A percentile compares a stretch with the other conserved stretches of the same genome.
These are phyloP conservation scores for Anthostomella pinea DNA, from an alignment of 2,329 filamentous ascomycete genomes.

Conservation along the genomic window DNA sequence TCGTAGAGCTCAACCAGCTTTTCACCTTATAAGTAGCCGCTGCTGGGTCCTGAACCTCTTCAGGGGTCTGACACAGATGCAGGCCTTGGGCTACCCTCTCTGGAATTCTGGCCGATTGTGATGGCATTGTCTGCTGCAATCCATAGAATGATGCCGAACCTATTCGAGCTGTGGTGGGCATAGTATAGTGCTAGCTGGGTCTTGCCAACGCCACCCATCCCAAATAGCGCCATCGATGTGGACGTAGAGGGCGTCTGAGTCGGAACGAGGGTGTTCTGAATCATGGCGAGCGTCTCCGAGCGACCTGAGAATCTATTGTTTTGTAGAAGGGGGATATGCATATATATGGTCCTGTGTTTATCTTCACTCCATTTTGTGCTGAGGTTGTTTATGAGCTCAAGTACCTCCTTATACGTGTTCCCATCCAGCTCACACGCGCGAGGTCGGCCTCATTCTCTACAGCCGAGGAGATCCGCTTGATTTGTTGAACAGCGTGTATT, in stretches of 20 bases:
- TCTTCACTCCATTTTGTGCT: conserved; percentile 7
- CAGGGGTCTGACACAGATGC: conserved; percentile 12
- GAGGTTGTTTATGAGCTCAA: conserved; percentile 7
- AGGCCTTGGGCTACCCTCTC: too few relatives aligned
- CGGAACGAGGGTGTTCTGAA: conserved; percentile 4
- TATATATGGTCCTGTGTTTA: conserved; percentile 5
- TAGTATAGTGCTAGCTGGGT: conserved; percentile 30
- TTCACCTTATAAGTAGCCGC: conserved; percentile 23
- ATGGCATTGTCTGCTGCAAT: conserved; percentile 18
- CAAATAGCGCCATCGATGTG: conserved; percentile 30
- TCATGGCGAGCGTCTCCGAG: background rate
- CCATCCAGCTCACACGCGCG: conserved; percentile 27
- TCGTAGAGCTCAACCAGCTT: conserved; percentile 24
- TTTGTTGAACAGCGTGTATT: too few relatives aligned
- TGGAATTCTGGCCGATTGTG: conserved; percentile 21
- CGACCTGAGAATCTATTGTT: conserved; percentile 9
- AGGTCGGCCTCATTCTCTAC: conserved; percentile 30
- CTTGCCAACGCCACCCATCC: conserved; percentile 32
- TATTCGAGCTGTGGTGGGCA: conserved; percentile 18
- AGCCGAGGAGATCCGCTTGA: conserved; percentile 23
- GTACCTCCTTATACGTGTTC: conserved; percentile 13
- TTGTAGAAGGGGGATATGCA: conserved; percentile 6
- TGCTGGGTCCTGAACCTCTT: conserved; percentile 18
- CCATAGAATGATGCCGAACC: conserved; percentile 27
- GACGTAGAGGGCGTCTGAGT: background rate